These are phyloP conservation scores for Talaromyces adpressus DNA, from an alignment of 495 filamentous ascomycete genomes.

Conservation along the genomic window DNA sequence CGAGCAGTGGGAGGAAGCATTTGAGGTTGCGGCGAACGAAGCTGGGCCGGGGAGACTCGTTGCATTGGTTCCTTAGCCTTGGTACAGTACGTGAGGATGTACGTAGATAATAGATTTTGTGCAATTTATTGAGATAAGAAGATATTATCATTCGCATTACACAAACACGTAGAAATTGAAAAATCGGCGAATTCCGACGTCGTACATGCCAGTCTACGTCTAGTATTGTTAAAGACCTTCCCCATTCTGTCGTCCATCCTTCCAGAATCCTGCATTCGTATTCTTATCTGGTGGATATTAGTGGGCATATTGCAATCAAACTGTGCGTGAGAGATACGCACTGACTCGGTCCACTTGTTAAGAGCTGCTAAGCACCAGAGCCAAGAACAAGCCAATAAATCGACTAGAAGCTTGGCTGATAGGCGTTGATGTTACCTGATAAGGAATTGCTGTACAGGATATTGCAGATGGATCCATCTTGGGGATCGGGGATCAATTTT, in stretches of 20 bases:
- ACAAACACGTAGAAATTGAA: neutral
- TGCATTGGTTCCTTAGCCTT: neutral
- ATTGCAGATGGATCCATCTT: neutral
- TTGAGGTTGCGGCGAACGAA: conserved; percentile 3
- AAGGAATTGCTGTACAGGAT: neutral
- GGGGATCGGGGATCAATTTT: neutral
- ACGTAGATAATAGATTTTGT: neutral
- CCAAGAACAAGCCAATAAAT: neutral
- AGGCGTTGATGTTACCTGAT: neutral
- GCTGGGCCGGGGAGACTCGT: conserved; percentile 10
- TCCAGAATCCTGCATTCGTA: neutral
- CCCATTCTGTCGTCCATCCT: neutral
- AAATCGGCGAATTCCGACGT: neutral
- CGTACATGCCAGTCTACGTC: neutral
- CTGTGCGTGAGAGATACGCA: neutral
- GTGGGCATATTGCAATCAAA: neutral
- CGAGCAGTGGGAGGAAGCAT: conserved; percentile 14
- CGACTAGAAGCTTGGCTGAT: neutral
- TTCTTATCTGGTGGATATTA: neutral
- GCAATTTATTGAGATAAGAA: neutral
- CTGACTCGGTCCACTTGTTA: neutral
- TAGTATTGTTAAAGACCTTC: neutral
- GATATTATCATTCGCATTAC: neutral
- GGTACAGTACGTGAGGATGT: too few species aligned
- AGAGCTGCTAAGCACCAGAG: neutral